Evolutionary conservation across 306 rosid species (phyloP).

Genomic region (Comarum palustre): DNA sequence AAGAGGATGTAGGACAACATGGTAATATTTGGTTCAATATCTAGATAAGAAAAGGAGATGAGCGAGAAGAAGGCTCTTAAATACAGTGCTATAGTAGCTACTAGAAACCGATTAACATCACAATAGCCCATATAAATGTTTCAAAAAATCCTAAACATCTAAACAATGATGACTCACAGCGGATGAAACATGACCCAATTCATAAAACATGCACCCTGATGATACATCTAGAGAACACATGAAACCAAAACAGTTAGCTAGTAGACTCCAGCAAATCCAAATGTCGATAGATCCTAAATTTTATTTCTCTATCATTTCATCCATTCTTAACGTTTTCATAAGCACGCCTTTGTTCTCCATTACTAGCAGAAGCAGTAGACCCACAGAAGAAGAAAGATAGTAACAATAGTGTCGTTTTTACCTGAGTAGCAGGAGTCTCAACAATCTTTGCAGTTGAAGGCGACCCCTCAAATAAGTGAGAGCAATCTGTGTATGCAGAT

Average conservation of each 20-base stretch:
- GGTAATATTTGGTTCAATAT: background rate
- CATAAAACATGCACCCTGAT: background rate
- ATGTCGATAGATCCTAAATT: background rate
- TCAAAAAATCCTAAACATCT: background rate
- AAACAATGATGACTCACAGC: background rate
- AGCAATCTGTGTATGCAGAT: conserved; percentile 76
- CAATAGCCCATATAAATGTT: background rate
- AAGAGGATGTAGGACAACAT: background rate
- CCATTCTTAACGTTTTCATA: background rate
- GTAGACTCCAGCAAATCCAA: background rate
- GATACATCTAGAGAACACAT: background rate
- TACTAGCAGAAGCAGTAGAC: background rate
- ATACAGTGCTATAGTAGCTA: background rate
- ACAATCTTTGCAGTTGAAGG: conserved; percentile 46
- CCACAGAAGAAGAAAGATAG: background rate
- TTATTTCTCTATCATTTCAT: background rate
- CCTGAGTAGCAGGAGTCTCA: conserved; percentile 37
- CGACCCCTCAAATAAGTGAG: conserved; percentile 54
- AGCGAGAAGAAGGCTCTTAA: background rate
- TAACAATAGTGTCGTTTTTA: conserved; percentile 15
- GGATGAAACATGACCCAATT: background rate
- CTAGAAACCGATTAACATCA: background rate
- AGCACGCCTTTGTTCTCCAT: background rate
- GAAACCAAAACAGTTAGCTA: background rate
- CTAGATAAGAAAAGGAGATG: background rate